Evolutionary conservation across 306 rosid species (phyloP), one percentile per base, ranked within the genome.

Genomic region (Glycine tomentella): DNA sequence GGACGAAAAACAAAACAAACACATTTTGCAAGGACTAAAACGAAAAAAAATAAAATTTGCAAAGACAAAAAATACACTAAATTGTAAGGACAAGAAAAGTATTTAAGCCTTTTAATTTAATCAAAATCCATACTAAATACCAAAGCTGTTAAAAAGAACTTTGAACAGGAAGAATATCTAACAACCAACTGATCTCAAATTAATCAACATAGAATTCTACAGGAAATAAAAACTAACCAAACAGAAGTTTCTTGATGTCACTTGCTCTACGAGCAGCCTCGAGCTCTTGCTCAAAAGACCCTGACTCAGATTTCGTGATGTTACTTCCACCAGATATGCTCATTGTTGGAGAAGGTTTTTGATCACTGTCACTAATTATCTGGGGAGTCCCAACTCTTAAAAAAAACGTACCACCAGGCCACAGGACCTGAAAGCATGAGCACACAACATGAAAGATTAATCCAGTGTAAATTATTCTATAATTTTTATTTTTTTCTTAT

Each of bases 201-300:
- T 50, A 76, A 57, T 61, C 72, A 76, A 72, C 13, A 52, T 11
- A 63, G 49, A 49, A 65, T 9, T 40, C 44, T 10, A 74, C 15
- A 33, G 38, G 44, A 46, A 48, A 79, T 65, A 71, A 72, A n/a
- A 73, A 89, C 99, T 90, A 77, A 96, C 99, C 98, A 73, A 93
- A 87, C 65, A 96, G 88, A 83, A 96, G 69, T 87, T 93, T 96
- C 87, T 90, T 93, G 75, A 96, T 88, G 72, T 92, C 88, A 83
- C 87, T 93, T 58, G 98, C 98, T 84, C 98, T 87, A 48, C 99
- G 99, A 85, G 97, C 91, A 75, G 98, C 99, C 88, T 96, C 99
- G 49, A 96, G 98, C 78, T 96, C 89, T 77, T 88, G 83, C 90
- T 96, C 97, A 52, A 96, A 96, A 44, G 94, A 90, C 51, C 87